Percentiles rank a stretch among this genome's conserved stretches.
phyloP scores from a whole-genome alignment of 73 alveolate species.

The Symbiodinium pilosum region DNA sequence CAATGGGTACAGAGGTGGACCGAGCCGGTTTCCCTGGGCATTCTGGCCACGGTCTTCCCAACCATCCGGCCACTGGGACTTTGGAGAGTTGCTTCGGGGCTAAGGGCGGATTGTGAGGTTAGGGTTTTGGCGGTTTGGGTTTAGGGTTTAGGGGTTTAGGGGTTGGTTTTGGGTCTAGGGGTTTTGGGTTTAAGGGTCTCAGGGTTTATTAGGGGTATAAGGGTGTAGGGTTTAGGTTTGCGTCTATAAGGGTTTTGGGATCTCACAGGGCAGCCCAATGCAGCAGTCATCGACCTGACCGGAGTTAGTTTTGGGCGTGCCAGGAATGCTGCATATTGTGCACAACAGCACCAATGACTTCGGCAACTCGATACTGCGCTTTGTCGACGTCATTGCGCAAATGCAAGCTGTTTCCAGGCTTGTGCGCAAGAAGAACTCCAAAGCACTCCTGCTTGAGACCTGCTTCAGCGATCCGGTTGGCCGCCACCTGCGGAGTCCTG shows the following conservation, averaged over 20 bases:
- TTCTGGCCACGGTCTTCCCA: slow-evolving; percentile 69
- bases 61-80: slow-evolving; percentile 13
- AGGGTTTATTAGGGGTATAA: no score
- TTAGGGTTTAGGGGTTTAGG: neutral
- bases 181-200: no score
- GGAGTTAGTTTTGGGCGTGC: neutral
- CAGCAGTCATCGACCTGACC: neutral
- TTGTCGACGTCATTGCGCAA: neutral
- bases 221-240: no score
- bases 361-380: neutral
- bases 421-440: neutral
- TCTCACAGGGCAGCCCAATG: no score
- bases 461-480: neutral
- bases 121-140: neutral
- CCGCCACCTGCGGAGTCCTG: neutral
- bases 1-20: slow-evolving; percentile 30
- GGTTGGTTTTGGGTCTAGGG: no score
- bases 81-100: no score
- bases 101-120: no score
- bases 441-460: neutral
- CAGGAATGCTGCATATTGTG: neutral
- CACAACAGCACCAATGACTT: neutral
- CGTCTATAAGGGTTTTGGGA: no score
- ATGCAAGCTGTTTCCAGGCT: neutral
- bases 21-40: slow-evolving; percentile 64